phyloP scores from a whole-genome alignment of 805 yeast species.

The Cephaloascus fragrans region DNA sequence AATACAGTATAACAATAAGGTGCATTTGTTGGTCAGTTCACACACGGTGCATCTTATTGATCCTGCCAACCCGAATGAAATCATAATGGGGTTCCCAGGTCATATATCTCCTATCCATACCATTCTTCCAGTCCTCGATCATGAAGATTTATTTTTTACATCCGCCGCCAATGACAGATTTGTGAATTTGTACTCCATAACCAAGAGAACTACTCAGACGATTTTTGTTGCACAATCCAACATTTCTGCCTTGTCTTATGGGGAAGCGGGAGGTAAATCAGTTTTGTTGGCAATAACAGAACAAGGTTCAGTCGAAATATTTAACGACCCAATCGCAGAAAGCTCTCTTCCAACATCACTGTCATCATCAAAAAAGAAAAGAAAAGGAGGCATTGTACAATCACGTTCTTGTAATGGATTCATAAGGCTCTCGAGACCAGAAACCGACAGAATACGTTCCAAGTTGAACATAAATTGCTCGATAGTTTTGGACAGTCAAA shows the following conservation, averaged over 20 bases:
- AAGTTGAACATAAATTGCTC: slow-evolving; percentile 18
- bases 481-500: slow-evolving; percentile 18
- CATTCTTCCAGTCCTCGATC: slow-evolving; percentile 24
- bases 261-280: slow-evolving; percentile 17
- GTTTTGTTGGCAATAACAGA: slow-evolving; percentile 56
- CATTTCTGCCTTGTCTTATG: slow-evolving; percentile 34
- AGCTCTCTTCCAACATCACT: slow-evolving; percentile 1
- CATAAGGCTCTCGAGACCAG: slow-evolving; percentile 39
- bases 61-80: slow-evolving; percentile 19
- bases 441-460: slow-evolving; percentile 18
- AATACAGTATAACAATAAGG: slow-evolving; percentile 17
- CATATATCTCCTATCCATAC: slow-evolving; percentile 61
- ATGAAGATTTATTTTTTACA: slow-evolving; percentile 45
- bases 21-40: slow-evolving; percentile 52
- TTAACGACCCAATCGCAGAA: slow-evolving; percentile 40
- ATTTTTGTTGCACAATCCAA: slow-evolving; percentile 68
- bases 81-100: slow-evolving; percentile 56
- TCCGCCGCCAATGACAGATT: slow-evolving; percentile 77
- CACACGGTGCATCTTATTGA: slow-evolving; percentile 54
- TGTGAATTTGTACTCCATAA: slow-evolving; percentile 50
- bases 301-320: slow-evolving; percentile 65
- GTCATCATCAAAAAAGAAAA: slow-evolving; percentile 16
- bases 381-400: slow-evolving; percentile 34
- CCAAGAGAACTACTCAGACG: slow-evolving; percentile 26
- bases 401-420: slow-evolving; percentile 42